Evolutionary conservation across 108 stramenopile species (phyloP), one percentile per base, ranked within the genome.

Genomic region (Nitzschia putrida): DNA sequence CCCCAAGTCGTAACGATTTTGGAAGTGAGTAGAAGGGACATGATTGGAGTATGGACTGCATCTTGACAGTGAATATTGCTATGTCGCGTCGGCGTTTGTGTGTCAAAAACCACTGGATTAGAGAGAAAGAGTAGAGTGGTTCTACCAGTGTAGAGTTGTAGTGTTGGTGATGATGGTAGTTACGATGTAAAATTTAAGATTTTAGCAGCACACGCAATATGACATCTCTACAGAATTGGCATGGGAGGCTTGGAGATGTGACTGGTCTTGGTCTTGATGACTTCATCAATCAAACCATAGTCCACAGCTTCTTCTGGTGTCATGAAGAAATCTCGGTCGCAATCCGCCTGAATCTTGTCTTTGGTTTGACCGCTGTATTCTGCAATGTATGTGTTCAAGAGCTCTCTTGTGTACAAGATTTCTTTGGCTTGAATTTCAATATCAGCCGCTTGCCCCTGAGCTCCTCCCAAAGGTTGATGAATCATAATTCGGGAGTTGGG

Each of bases 401-500:
- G 84, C 38, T 93, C 92, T 40, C 91, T 85, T 39, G 91, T 90
- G 71, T 93, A 97, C 61, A 98, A 72, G 72, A 98, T 97, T 73
- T 98, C 96, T 83, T 97, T 97, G 34, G 98, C 98, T 72, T 98
- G 96, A 67, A 98, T 97, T 73, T 98, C 96, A 73, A 98, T 96
- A 73, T 98, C 98, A 42, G 95, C 89, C 8, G 98, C 98, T 71
- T 95, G 95, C n/a, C 98, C 98, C 74, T 96, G 96, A 4, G 96
- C 98, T 6, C 98, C 98, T 8, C 98, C 98, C 12, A 97, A 70
- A 12, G 96, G 96, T 74, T 98, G 98, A 82, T 97, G 98, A 77
- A 98, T 98, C 98, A 98, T 98, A 66, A 98, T 97, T 12, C 97
- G 79, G 7, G 94, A 80, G 66, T 96, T 96, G 70, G 97, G 97